These are phyloP conservation scores for Acer yangbiense DNA, from an alignment of 345 rosid genomes.

Conservation along the genomic window DNA sequence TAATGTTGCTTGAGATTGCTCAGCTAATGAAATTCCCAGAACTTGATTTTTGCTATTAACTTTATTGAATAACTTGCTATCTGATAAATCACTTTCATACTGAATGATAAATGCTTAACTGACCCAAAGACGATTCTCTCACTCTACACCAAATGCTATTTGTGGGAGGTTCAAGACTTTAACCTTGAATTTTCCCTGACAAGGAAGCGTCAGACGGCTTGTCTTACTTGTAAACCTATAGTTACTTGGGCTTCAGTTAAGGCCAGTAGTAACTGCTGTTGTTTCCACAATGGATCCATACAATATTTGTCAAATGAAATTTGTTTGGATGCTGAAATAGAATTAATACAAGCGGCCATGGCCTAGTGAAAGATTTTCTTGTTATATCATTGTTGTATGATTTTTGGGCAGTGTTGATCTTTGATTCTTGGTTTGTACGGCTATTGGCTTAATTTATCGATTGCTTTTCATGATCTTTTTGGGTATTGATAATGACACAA, in stretches of 20 bases:
- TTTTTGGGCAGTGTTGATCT: not conserved
- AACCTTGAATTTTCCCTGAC: not conserved
- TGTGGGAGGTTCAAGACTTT: not conserved
- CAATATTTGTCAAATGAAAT: not conserved
- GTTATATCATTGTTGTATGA: not conserved
- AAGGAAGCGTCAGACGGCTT: not conserved
- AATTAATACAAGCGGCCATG: not conserved
- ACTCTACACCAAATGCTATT: not conserved
- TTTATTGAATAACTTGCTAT: not conserved
- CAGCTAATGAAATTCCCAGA: not conserved
- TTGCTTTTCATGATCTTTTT: not conserved
- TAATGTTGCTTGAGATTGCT: not conserved
- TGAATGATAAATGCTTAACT: not conserved
- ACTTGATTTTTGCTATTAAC: not conserved
- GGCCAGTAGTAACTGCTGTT: constrained; percentile 4
- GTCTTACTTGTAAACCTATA: not conserved
- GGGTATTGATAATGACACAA: not conserved
- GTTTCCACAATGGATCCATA: not conserved
- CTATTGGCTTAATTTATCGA: not conserved
- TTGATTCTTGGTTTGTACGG: not conserved
- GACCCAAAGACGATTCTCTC: not conserved
- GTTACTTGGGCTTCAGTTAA: not conserved
- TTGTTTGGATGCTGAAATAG: not conserved
- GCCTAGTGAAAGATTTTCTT: not conserved
- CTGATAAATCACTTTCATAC: not conserved